Percentiles rank a stretch among this genome's conserved stretches.
Conservation (phyloP, 176 grass and related monocot genomes). For the Eleusine coracana region DNA sequence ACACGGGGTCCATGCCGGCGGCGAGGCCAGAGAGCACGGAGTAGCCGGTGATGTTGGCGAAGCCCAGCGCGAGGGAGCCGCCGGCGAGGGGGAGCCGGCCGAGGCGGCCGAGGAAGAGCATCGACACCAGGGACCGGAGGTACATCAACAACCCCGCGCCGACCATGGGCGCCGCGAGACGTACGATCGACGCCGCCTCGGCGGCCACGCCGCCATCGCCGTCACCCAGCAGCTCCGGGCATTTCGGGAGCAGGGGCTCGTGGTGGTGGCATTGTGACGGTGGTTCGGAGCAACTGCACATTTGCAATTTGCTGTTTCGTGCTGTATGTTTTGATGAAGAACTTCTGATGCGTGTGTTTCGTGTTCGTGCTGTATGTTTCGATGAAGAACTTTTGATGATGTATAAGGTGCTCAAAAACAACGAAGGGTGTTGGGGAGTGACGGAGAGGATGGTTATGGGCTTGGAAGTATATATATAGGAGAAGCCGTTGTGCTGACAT, state of each 20-base stretch:
- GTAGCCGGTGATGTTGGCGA: constrained; percentile 95
- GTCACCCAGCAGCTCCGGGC: constrained; percentile 35
- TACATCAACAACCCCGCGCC: constrained; percentile 71
- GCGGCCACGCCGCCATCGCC: not conserved
- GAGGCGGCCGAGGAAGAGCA: constrained; percentile 82
- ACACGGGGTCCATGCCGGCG: constrained; percentile 90
- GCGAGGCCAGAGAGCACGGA: constrained; percentile 90
- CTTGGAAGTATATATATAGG: constrained; percentile 42
- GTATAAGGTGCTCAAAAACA: not conserved
- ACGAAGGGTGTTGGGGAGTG: not conserved
- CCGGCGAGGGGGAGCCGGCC: constrained; percentile 75
- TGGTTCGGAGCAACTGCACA: constrained; percentile 52
- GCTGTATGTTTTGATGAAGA: not conserved
- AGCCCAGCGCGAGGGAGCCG: constrained; percentile 81
- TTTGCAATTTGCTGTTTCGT: constrained; percentile 31
- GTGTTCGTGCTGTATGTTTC: constrained; percentile 1
- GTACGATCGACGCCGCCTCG: constrained; percentile 65
- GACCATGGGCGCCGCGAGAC: constrained; percentile 68
- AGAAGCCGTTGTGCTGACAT: constrained; percentile 29
- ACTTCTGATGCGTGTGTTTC: not conserved
- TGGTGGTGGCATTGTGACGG: constrained; percentile 33
- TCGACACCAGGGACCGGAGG: constrained; percentile 77
- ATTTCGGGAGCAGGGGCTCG: constrained; percentile 43
- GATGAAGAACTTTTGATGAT: not conserved
- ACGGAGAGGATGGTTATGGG: constrained; percentile 22